Evolutionary conservation across 1,284 basidiomycete genomes (phyloP), one percentile per base, ranked within the genome.

Genomic region (Coniferiporia sulphurascens): DNA sequence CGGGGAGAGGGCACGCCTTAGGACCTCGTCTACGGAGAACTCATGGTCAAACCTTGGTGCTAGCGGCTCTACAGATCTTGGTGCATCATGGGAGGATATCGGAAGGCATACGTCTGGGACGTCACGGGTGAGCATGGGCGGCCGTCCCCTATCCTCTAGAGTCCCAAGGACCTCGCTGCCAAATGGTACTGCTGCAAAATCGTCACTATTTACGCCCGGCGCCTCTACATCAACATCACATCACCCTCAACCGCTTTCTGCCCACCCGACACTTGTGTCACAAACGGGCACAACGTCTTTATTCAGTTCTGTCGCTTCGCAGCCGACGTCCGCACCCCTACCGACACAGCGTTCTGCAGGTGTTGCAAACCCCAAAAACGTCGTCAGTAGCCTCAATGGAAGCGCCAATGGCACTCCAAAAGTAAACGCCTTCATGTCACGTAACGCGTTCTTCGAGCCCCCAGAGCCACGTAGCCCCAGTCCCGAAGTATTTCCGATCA

Each of bases 41-140:
- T 52, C 66, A 57, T 27, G 44, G 53, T 2, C 64, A 13, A 34
- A 56, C 55, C 35, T 64, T 59, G 55, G 64, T 56, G 7, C 51
- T 58, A 63, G 60, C 56, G 61, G 58, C 48, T 45, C 63, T 57
- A 55, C 66, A 57, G 74, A 78, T 62, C 59, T 78, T 60, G 73
- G 71, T 45, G 78, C 78, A 72, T 82, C 81, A 32, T 84, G 81
- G 83, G 81, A 83, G 65, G 74, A 78, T 45, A 65, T 79, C 32
- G 61, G 61, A 12, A 43, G 52, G 35, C 49, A 55, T 27, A 48
- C 49, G 3, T 41, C 60, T 10, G 38, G 34, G 15, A 32, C 43
- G 19, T 54, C 54, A 34, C 56, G 60, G 22, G 49, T 34, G 36
- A 62, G 60, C 44, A 41, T 57, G 44, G 51, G 45, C 36, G 44